These are phyloP conservation scores for Alternaria conjuncta DNA, from an alignment of 2,329 filamentous ascomycete genomes.

Conservation along the genomic window DNA sequence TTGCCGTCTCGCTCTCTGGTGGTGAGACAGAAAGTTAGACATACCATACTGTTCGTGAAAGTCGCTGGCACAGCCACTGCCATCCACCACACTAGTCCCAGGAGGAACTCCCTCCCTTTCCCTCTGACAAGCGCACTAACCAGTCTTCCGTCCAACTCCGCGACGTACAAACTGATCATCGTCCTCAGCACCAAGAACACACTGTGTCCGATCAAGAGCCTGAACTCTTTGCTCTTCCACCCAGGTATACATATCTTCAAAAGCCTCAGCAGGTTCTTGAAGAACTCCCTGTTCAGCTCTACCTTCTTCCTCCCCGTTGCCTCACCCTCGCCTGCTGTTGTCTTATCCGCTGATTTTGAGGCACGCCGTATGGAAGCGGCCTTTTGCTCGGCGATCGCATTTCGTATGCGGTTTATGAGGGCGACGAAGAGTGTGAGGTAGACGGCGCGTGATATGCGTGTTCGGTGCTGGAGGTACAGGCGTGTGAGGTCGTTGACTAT, in stretches of 20 bases:
- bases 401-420: constrained; percentile 77
- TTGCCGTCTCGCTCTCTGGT: background rate
- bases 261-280: constrained; percentile 76
- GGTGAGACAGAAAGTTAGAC: constrained; percentile 28
- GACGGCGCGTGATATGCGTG: constrained; percentile 51
- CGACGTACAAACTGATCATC: constrained; percentile 92
- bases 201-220: constrained; percentile 87
- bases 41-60: constrained; percentile 97
- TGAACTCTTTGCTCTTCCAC: constrained; percentile 85
- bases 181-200: constrained; percentile 91
- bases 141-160: constrained; percentile 90
- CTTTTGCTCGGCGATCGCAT: constrained; percentile 92
- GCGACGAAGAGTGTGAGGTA: constrained; percentile 52
- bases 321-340: constrained; percentile 53
- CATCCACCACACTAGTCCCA: constrained; percentile 97
- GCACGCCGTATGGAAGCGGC: constrained; percentile 73
- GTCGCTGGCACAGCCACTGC: constrained; percentile 92
- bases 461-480: constrained; percentile 49
- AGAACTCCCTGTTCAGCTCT: constrained; percentile 88
- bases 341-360: constrained; percentile 11
- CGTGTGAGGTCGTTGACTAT: constrained; percentile 47
- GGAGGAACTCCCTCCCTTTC: constrained; percentile 86
- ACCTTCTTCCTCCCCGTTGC: constrained; percentile 72
- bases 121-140: constrained; percentile 93
- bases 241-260: constrained; percentile 88